These are phyloP conservation scores for Mycena filopes DNA, from an alignment of 768 basidiomycete species.

Conservation along the genomic window DNA sequence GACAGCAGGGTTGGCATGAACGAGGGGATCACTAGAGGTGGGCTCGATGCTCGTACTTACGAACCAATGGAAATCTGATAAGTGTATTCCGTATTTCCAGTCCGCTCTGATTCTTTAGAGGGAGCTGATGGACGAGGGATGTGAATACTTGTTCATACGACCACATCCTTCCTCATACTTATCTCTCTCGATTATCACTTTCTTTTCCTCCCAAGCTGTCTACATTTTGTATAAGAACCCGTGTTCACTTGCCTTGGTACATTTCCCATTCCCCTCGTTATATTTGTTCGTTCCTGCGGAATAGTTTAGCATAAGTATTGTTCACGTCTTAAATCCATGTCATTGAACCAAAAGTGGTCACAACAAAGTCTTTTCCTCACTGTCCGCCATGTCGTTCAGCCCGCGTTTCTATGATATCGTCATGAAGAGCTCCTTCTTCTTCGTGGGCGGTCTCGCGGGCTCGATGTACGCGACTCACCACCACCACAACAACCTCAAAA, in stretches of 20 bases:
- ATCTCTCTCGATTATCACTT: constrained; percentile 15
- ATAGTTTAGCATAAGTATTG: constrained; percentile 30
- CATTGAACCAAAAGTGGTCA: constrained; percentile 1
- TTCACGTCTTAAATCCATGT: constrained; percentile 31
- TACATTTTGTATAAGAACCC: constrained; percentile 31
- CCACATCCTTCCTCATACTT: background rate
- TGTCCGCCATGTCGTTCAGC: constrained; percentile 17
- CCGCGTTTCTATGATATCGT: constrained; percentile 27
- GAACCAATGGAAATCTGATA: constrained; percentile 87
- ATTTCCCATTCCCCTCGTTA: constrained; percentile 10
- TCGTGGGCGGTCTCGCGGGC: constrained; percentile 31
- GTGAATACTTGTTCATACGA: constrained; percentile 1
- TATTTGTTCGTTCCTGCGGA: constrained; percentile 34
- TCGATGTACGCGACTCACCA: constrained; percentile 34
- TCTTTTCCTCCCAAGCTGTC: background rate
- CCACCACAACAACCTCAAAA: constrained; percentile 36
- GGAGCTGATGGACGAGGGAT: constrained; percentile 56
- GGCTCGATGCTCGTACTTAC: constrained; percentile 86
- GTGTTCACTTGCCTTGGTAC: constrained; percentile 21
- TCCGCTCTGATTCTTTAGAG: constrained; percentile 56
- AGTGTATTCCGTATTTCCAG: constrained; percentile 37
- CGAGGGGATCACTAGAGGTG: constrained; percentile 67
- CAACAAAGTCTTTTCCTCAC: constrained; percentile 9
- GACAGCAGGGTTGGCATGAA: constrained; percentile 64
- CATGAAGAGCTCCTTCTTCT: constrained; percentile 27